These are phyloP conservation scores for Begonia fuchsioides DNA, from an alignment of 306 rosid genomes.

Conservation along the genomic window DNA sequence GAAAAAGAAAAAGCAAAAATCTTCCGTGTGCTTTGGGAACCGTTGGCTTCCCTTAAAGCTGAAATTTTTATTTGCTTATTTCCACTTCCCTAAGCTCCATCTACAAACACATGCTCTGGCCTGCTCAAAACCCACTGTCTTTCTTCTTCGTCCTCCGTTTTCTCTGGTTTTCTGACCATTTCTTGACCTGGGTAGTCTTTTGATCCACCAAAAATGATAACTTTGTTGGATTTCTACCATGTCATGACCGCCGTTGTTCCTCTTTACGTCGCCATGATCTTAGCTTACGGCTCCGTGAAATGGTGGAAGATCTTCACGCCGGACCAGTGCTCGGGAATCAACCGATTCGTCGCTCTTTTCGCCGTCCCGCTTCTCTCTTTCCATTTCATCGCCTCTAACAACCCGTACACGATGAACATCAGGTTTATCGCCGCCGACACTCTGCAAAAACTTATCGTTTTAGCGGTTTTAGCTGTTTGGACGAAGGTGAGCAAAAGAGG, in stretches of 20 bases:
- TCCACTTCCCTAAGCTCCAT: conserved; percentile 7
- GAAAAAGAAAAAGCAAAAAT: conserved; percentile 3
- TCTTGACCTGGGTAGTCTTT: conserved; percentile 5
- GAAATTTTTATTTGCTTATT: neutral
- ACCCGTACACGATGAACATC: conserved; percentile 70
- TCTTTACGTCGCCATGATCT: conserved; percentile 78
- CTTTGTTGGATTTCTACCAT: conserved; percentile 60
- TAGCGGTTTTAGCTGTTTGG: conserved; percentile 48
- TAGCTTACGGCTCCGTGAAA: conserved; percentile 84
- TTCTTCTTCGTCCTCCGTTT: conserved; percentile 3
- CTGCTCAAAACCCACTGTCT: conserved; percentile 1
- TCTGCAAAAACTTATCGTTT: conserved; percentile 63
- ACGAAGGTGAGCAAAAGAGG: conserved; percentile 44
- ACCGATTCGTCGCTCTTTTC: conserved; percentile 75
- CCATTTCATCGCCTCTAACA: conserved; percentile 71
- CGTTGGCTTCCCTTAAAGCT: conserved; percentile 10
- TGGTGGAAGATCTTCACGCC: conserved; percentile 97
- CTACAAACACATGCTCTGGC: conserved; percentile 7
- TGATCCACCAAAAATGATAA: conserved; percentile 33
- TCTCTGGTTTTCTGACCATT: neutral
- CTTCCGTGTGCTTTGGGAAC: conserved; percentile 10
- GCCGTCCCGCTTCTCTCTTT: conserved; percentile 87
- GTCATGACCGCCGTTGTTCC: conserved; percentile 95
- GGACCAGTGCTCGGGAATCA: conserved; percentile 84
- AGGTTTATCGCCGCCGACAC: conserved; percentile 78